Evolutionary conservation across 257 asterid species (phyloP).

Genomic region (Solanum sejunctum): DNA sequence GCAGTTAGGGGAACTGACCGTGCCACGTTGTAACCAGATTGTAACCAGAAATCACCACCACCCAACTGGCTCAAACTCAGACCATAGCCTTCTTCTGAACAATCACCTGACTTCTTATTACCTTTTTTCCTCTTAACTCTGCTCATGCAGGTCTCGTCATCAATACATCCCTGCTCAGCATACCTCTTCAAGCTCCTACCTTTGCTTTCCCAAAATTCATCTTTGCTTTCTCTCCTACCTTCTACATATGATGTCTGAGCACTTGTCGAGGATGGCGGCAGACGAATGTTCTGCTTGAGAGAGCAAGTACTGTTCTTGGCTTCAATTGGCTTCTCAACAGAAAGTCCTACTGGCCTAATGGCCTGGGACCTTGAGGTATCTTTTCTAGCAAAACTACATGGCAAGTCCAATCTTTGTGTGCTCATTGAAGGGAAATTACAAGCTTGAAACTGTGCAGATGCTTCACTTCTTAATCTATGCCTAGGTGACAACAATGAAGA

Average conservation of each 20-base stretch:
- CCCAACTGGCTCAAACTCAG: conserved; percentile 34
- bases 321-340: conserved; percentile 56
- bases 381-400: conserved; percentile 55
- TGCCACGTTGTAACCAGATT: conserved; percentile 23
- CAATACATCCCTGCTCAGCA: conserved; percentile 40
- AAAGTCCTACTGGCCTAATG: conserved; percentile 62
- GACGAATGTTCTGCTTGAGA: conserved; percentile 49
- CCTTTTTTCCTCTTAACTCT: conserved; percentile 68
- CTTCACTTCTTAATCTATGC: conserved; percentile 88
- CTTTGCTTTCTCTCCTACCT: conserved; percentile 32
- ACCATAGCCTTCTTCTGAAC: conserved; percentile 28
- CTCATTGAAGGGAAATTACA: conserved; percentile 86
- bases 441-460: conserved; percentile 73
- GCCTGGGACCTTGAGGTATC: conserved; percentile 49
- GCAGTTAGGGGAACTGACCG: conserved; percentile 12
- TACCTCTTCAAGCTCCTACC: conserved; percentile 49
- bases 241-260: conserved; percentile 15
- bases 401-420: conserved; percentile 91
- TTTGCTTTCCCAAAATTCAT: conserved; percentile 38
- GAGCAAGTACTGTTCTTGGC: conserved; percentile 39
- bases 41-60: conserved; percentile 56
- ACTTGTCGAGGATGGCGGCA: conserved; percentile 44
- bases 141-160: conserved; percentile 30
- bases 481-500: conserved; percentile 86
- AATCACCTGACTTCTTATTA: conserved; percentile 15